Base-by-base conservation (phyloP, 352 stramenopile genomes). In the Phytophthora constricta region DNA sequence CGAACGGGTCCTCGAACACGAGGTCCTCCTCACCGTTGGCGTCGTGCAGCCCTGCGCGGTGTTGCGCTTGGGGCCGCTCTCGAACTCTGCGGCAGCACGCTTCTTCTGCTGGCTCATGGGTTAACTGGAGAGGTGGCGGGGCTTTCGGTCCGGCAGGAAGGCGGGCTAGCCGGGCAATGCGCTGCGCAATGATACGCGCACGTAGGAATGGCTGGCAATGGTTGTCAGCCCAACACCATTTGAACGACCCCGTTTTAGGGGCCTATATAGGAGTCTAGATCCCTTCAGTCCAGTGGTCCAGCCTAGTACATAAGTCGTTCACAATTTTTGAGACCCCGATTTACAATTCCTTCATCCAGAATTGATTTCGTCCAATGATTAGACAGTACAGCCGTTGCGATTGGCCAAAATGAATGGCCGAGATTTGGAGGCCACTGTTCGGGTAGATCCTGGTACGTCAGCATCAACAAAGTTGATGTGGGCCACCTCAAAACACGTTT, bases 1-100 rank as follows among this genome's bases (percentile, higher is more conserved):
- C 87, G 60, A 93, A 97, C 19, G 86, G 89, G 61, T 97, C 89
- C 68, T 97, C 90, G 58, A 94, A 96, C 64, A 96, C 86, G 23
- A 97, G 65, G n/a, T n/a, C n/a, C 22, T 96, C 67, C 28, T 79
- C 66, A 19, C 73, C 73, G 63, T 69, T 49, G 56, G 68, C 31
- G 37, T 72, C 54, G 19, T 66, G 51, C 17, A 71, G 70, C 66
- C 68, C 10, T 66, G 56, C 23, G 58, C 58, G 16, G 68, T 80
- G 67, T 77, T 80, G 58, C 86, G 82, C 77, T 96, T 96, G 54
- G 68, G 23, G 51, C 70, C 73, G 8, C 49, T 54, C 41, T 78
- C 72, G 16, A 70, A 65, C 13, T 90, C 79, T 48, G 59, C 61
- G 41, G 74, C 82, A 48, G 71, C 74, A 61, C 88, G 88, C 80